Conservation (phyloP, 306 rosid genomes). For the Dryas drummondii region DNA sequence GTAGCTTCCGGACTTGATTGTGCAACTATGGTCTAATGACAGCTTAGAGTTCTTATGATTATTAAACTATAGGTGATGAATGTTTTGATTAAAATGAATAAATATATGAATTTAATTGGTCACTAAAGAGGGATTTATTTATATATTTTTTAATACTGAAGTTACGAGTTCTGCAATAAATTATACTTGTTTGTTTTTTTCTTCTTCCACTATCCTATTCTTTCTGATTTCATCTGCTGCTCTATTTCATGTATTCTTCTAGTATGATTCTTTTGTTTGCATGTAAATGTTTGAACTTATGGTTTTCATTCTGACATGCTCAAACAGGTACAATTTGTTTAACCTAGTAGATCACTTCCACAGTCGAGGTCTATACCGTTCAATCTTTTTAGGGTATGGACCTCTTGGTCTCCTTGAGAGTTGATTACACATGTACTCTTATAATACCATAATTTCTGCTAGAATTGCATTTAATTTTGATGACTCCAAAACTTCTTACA, state of each 20-base stretch:
- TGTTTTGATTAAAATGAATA: constrained; percentile 1
- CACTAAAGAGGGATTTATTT: neutral
- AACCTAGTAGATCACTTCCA: constrained; percentile 72
- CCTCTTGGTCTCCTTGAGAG: constrained; percentile 13
- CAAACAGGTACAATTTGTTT: constrained; percentile 80
- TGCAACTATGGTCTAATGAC: neutral
- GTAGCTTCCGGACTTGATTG: neutral
- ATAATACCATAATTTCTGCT: constrained; percentile 16
- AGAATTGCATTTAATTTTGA: constrained; percentile 20
- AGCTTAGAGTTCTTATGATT: constrained; percentile 2
- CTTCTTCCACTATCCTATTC: neutral
- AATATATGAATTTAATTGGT: constrained; percentile 1
- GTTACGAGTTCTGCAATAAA: neutral
- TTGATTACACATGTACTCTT: constrained; percentile 1
- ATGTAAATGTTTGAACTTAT: constrained; percentile 7
- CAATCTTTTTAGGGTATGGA: constrained; percentile 64
- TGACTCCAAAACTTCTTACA: constrained; percentile 36
- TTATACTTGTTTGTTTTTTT: too few species aligned
- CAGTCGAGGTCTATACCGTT: constrained; percentile 80
- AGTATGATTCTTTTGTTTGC: neutral
- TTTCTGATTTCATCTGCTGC: constrained; percentile 16
- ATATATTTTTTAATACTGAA: neutral
- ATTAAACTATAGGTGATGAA: neutral
- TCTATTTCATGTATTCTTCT: constrained; percentile 10
- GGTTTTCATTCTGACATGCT: constrained; percentile 25